These are phyloP conservation scores for Boletus mariae DNA, from an alignment of 1,284 basidiomycete genomes.

Conservation along the genomic window DNA sequence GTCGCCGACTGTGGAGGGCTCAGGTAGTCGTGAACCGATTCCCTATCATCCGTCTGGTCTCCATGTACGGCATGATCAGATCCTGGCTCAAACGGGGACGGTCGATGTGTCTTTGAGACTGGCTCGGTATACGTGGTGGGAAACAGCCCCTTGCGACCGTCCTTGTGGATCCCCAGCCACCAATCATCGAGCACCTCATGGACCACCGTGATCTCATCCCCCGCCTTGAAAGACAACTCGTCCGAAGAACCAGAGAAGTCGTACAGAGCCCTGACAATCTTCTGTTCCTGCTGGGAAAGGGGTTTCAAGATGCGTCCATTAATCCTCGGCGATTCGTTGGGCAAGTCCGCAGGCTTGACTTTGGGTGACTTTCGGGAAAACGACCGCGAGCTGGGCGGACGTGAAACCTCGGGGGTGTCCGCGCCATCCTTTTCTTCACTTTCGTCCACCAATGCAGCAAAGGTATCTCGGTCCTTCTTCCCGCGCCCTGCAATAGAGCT, in stretches of 20 bases:
- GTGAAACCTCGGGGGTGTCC: conserved; percentile 21
- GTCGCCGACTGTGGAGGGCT: conserved; percentile 36
- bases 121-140: conserved; percentile 70
- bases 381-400: conserved; percentile 28
- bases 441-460: conserved; percentile 52
- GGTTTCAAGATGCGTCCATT: conserved; percentile 47
- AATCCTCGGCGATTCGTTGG: conserved; percentile 36
- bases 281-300: conserved; percentile 46
- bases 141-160: conserved; percentile 70
- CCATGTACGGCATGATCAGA: background rate
- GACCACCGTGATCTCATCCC: conserved; percentile 70
- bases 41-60: conserved; percentile 18
- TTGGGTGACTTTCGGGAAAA: conserved; percentile 36
- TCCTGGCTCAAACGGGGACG: conserved; percentile 22
- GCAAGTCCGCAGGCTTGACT: conserved; percentile 37
- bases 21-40: conserved; percentile 35
- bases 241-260: conserved; percentile 72
- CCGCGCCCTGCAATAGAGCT: conserved; percentile 54
- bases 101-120: conserved; percentile 28
- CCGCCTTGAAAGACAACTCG: conserved; percentile 69
- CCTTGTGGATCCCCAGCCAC: conserved; percentile 74
- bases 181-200: conserved; percentile 79
- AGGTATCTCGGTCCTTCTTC: conserved; percentile 64
- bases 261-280: conserved; percentile 64
- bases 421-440: conserved; percentile 33